These are phyloP conservation scores for Leccinellum luteum DNA, from an alignment of 768 basidiomycete genomes.

Conservation along the genomic window DNA sequence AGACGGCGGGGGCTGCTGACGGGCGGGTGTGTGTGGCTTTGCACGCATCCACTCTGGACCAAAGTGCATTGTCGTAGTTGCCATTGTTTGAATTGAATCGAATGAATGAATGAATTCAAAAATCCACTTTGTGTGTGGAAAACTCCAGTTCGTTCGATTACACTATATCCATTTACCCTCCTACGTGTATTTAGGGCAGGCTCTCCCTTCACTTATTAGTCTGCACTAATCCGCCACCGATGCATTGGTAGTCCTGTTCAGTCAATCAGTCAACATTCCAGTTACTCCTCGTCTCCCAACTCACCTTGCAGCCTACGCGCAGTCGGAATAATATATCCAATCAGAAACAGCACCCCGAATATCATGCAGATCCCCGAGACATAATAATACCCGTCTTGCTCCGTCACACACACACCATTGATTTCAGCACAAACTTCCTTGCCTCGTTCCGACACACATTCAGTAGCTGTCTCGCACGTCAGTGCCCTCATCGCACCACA, in stretches of 20 bases:
- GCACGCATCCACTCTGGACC: slow-evolving; percentile 93
- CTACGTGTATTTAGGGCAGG: slow-evolving; percentile 33
- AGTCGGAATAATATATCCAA: slow-evolving; percentile 79
- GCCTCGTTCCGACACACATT: slow-evolving; percentile 93
- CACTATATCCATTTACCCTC: slow-evolving; percentile 6
- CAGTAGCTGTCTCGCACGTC: slow-evolving; percentile 50
- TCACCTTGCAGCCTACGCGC: slow-evolving; percentile 84
- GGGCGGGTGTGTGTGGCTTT: slow-evolving; percentile 59
- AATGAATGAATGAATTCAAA: slow-evolving; percentile 12
- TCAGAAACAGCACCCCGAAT: slow-evolving; percentile 70
- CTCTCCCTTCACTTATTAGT: slow-evolving; percentile 20
- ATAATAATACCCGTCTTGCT: slow-evolving; percentile 90
- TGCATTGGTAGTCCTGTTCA: slow-evolving; percentile 61
- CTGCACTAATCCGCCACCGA: slow-evolving; percentile 63
- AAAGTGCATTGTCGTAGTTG: slow-evolving; percentile 78
- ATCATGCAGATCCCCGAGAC: slow-evolving; percentile 76
- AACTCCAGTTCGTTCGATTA: slow-evolving; percentile 26
- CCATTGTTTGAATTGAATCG: slow-evolving; percentile 33
- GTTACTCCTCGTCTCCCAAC: slow-evolving; percentile 20
- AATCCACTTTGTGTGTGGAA: slow-evolving; percentile 20
- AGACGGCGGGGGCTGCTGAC: slow-evolving; percentile 55
- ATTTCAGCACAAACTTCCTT: slow-evolving; percentile 73
- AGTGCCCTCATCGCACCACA: not conserved
- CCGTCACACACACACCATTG: slow-evolving; percentile 77
- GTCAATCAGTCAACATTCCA: not conserved